Evolutionary conservation across 2,329 filamentous ascomycete species (phyloP).

Genomic region (Dryadomyces quercus-mongolicae): DNA sequence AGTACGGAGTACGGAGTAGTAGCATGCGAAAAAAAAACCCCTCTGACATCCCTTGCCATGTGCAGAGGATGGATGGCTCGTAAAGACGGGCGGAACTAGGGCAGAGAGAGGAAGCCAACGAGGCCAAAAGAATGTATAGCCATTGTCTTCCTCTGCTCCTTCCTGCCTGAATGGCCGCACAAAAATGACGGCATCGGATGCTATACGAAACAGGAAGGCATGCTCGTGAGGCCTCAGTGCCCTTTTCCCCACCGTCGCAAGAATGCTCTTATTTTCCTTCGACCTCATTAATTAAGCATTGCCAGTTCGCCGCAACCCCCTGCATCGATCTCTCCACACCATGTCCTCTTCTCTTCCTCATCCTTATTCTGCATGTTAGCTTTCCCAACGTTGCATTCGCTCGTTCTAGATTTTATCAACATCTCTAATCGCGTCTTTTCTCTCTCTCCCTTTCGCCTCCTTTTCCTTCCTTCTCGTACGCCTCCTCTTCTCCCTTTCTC

Average conservation of each 20-base stretch:
- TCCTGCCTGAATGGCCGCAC: no score
- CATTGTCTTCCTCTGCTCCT: no score
- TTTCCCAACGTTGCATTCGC: constrained; percentile 1
- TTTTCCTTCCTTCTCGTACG: neutral
- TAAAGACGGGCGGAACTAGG: no score
- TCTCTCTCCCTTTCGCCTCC: neutral
- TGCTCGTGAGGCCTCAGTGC: neutral
- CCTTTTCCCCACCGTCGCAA: neutral
- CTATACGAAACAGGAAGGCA: neutral
- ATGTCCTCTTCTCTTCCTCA: neutral
- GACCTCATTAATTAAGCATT: neutral
- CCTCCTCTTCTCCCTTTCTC: neutral
- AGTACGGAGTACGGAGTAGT: no score
- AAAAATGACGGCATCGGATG: neutral
- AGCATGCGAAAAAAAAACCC: no score
- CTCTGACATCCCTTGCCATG: no score
- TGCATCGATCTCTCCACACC: constrained; percentile 4
- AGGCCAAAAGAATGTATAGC: no score
- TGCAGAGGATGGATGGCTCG: no score
- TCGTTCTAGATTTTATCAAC: neutral
- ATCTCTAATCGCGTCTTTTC: neutral
- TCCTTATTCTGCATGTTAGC: neutral
- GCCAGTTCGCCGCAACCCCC: neutral
- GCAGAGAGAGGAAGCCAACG: no score
- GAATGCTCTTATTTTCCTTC: neutral